phyloP scores from a whole-genome alignment of 2,329 filamentous ascomycete genomes.

The Paracoccidioides lutzii region DNA sequence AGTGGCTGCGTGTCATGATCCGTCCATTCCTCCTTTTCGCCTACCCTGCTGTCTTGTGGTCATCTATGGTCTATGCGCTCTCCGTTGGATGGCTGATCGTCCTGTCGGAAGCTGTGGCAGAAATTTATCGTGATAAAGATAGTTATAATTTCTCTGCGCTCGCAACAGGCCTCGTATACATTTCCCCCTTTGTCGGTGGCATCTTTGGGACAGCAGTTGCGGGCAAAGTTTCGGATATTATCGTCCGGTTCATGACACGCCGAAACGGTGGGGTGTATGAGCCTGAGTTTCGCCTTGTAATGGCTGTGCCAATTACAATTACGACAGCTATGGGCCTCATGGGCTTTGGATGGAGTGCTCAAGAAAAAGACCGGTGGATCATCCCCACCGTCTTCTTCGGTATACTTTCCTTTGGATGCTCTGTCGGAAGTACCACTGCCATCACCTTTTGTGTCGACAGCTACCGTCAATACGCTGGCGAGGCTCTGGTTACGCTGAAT shows the following conservation, averaged over 20 bases:
- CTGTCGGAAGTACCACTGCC: slow-evolving; percentile 73
- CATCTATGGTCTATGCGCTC: slow-evolving; percentile 67
- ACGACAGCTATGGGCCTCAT: slow-evolving; percentile 76
- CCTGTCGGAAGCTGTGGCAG: slow-evolving; percentile 71
- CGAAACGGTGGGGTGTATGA: slow-evolving; percentile 91
- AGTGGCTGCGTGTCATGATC: slow-evolving; percentile 63
- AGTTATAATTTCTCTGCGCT: slow-evolving; percentile 72
- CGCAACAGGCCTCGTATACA: slow-evolving; percentile 72
- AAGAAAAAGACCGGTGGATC: slow-evolving; percentile 66
- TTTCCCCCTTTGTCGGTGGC: slow-evolving; percentile 80
- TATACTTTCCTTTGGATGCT: slow-evolving; percentile 81
- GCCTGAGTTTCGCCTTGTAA: slow-evolving; percentile 81
- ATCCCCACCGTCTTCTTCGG: slow-evolving; percentile 91
- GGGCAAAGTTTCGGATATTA: slow-evolving; percentile 71
- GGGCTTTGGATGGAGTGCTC: slow-evolving; percentile 89
- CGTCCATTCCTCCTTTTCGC: slow-evolving; percentile 76
- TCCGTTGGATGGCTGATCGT: slow-evolving; percentile 94
- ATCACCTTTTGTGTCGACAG: slow-evolving; percentile 93
- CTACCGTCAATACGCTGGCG: slow-evolving; percentile 84
- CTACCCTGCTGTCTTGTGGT: slow-evolving; percentile 86
- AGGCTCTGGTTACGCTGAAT: slow-evolving; percentile 87
- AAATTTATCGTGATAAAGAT: slow-evolving; percentile 58
- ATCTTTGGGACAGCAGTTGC: slow-evolving; percentile 85
- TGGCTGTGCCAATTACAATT: slow-evolving; percentile 68
- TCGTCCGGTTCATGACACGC: slow-evolving; percentile 69